These are phyloP conservation scores for Annulohypoxylon nitens DNA, from an alignment of 495 filamentous ascomycete species.

Conservation along the genomic window DNA sequence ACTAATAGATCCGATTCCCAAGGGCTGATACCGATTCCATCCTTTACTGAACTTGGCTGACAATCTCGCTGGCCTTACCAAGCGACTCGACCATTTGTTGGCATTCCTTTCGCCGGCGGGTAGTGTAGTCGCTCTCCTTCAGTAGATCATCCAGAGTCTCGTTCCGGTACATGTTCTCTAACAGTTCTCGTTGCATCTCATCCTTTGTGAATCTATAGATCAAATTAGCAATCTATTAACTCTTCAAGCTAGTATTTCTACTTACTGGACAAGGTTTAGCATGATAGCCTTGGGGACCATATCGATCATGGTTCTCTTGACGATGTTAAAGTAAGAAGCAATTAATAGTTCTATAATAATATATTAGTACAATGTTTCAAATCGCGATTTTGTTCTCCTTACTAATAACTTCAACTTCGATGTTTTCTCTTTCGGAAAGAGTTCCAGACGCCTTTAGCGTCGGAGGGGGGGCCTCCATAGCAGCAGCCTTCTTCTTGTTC, in stretches of 20 bases:
- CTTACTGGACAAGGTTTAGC: conserved; percentile 94
- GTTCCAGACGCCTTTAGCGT: conserved; percentile 93
- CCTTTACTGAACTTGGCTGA: conserved; percentile 89
- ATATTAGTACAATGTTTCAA: conserved; percentile 39
- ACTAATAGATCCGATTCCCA: conserved; percentile 8
- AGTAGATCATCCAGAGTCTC: conserved; percentile 92
- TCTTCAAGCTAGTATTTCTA: conserved; percentile 35
- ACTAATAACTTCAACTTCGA: conserved; percentile 99
- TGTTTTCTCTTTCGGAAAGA: conserved; percentile 88
- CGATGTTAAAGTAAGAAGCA: conserved; percentile 97
- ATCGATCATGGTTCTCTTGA: conserved; percentile 97
- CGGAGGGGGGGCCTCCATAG: conserved; percentile 95
- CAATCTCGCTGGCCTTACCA: conserved; percentile 90
- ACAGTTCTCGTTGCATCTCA: conserved; percentile 96
- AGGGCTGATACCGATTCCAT: conserved; percentile 1
- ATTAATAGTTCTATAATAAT: conserved; percentile 83
- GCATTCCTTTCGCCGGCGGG: conserved; percentile 96
- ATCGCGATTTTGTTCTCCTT: conserved; percentile 58
- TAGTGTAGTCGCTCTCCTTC: conserved; percentile 98
- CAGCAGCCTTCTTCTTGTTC: conserved; percentile 99
- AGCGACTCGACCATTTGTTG: conserved; percentile 98
- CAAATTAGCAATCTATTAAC: conserved; percentile 36
- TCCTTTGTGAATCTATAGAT: conserved; percentile 86
- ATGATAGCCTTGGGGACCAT: conserved; percentile 99
- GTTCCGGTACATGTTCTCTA: conserved; percentile 97